Conservation (phyloP, 2,329 filamentous ascomycete species). For the Fusarium sp. region DNA sequence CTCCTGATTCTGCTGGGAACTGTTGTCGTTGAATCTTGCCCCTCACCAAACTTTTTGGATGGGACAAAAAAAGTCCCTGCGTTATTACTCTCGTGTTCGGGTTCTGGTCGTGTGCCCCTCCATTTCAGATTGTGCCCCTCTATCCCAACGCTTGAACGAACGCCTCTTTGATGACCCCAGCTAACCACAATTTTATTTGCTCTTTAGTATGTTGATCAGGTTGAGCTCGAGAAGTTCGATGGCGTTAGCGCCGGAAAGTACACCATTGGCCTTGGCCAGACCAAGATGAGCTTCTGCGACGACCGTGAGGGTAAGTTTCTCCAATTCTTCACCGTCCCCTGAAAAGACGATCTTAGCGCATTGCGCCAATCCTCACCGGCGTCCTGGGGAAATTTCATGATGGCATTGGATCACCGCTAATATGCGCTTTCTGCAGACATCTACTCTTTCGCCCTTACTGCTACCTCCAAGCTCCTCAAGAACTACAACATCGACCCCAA, state of each 20-base stretch:
- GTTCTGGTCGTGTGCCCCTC: constrained; percentile 41
- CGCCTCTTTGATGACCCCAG: constrained; percentile 32
- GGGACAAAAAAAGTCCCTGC: constrained; percentile 33
- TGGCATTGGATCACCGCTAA: constrained; percentile 26
- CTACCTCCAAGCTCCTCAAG: constrained; percentile 77
- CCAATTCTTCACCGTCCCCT: constrained; percentile 21
- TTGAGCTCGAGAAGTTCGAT: constrained; percentile 86
- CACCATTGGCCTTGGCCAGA: constrained; percentile 90
- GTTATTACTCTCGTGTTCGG: constrained; percentile 26
- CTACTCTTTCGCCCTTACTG: constrained; percentile 86
- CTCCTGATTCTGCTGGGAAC: constrained; percentile 8
- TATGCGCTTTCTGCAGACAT: constrained; percentile 67
- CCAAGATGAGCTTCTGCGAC: constrained; percentile 92
- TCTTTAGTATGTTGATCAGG: constrained; percentile 81
- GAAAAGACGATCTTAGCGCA: constrained; percentile 10
- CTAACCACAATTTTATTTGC: constrained; percentile 38
- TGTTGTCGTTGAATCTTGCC: constrained; percentile 29
- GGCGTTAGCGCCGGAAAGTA: constrained; percentile 85
- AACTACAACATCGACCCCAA: constrained; percentile 86
- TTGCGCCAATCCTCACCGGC: constrained; percentile 10
- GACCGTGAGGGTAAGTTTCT: constrained; percentile 76
- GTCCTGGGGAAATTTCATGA: background rate
- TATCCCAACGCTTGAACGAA: constrained; percentile 23
- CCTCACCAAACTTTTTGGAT: constrained; percentile 34
- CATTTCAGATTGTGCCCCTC: constrained; percentile 38